A percentile compares a stretch with the other conserved stretches of the same genome.
phyloP scores from a whole-genome alignment of 2,329 filamentous ascomycete genomes.

The Exophiala calicioides region DNA sequence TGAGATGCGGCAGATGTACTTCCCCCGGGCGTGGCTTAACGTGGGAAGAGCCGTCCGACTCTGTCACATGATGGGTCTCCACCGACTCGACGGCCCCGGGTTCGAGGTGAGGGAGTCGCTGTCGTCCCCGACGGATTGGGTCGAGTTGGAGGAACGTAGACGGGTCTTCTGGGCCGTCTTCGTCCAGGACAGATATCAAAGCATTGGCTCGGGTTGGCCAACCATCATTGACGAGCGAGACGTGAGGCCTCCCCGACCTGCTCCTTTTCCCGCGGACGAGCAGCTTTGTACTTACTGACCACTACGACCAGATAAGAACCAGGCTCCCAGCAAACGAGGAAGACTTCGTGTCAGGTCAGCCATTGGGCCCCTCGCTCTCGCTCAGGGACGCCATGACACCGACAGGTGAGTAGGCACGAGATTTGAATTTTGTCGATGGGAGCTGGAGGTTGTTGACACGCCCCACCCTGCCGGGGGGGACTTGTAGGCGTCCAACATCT shows the following conservation, averaged over 20 bases:
- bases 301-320: too few relatives aligned
- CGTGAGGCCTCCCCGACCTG: too few relatives aligned
- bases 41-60: constrained; percentile 4
- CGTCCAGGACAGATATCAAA: constrained; percentile 34
- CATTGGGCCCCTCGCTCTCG: not conserved
- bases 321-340: constrained; percentile 5
- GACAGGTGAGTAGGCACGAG: constrained; percentile 1
- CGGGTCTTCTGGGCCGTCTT: constrained; percentile 43
- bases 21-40: constrained; percentile 10
- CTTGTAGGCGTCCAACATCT: constrained; percentile 7
- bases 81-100: constrained; percentile 6
- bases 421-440: too few relatives aligned
- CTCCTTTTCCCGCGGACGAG: too few relatives aligned
- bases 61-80: constrained; percentile 13
- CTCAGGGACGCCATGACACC: constrained; percentile 6
- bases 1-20: constrained; percentile 6
- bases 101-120: constrained; percentile 9
- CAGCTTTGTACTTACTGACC: too few relatives aligned
- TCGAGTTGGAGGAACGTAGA: constrained; percentile 39
- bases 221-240: constrained; percentile 10
- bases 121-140: constrained; percentile 32
- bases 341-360: constrained; percentile 1
- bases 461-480: too few relatives aligned
- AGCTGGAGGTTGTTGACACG: too few relatives aligned
- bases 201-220: constrained; percentile 8